phyloP scores from a whole-genome alignment of 371 early-diverging fungal genomes.

The Fennellomyces sp. region DNA sequence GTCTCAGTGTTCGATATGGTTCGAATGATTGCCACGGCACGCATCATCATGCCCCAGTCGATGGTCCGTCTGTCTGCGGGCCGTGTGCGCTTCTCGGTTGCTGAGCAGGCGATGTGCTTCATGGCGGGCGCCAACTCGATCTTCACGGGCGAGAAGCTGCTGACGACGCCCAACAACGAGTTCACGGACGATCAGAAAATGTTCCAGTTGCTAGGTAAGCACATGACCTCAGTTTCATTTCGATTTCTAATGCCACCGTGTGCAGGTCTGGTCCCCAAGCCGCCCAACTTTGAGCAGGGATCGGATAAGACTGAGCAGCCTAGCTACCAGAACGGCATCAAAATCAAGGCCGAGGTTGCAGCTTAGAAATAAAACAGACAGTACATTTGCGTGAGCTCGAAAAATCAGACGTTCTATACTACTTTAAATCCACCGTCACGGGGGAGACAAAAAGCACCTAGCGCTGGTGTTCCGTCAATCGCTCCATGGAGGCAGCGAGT shows the following conservation, averaged over 20 bases:
- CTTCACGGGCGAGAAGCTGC: conserved; percentile 85
- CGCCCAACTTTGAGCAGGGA: conserved; percentile 68
- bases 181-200: conserved; percentile 74
- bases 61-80: conserved; percentile 91
- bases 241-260: not conserved
- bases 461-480: no score
- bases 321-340: conserved; percentile 22
- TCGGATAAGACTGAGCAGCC: conserved; percentile 35
- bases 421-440: no score
- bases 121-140: conserved; percentile 89
- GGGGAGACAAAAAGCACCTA: no score
- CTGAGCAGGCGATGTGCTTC: conserved; percentile 82
- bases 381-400: no score
- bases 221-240: not conserved
- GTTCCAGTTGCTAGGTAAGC: conserved; percentile 74
- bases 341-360: conserved; percentile 22
- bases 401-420: no score
- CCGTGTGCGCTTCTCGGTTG: conserved; percentile 74
- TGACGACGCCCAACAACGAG: conserved; percentile 88
- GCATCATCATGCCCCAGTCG: conserved; percentile 83
- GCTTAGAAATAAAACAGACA: conserved; percentile 14
- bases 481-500: no score
- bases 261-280: conserved; percentile 71
- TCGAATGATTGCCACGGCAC: conserved; percentile 86
- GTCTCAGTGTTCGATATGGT: conserved; percentile 88